Conservation (phyloP, 1,139 yeast genomes). For the Nakaseomyces delphensis region DNA sequence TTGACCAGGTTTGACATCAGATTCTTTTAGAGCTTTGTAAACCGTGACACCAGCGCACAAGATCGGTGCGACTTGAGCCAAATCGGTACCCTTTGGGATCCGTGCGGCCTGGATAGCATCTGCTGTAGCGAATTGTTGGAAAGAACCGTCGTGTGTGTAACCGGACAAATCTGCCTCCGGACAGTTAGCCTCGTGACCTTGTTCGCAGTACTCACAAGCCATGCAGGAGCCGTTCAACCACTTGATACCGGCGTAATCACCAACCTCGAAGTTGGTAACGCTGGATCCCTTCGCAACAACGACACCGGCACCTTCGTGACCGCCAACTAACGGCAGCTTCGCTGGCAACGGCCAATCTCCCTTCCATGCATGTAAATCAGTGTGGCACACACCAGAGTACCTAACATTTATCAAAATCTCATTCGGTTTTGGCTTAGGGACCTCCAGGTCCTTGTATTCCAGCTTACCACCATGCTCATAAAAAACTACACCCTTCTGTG, state of each 20-base stretch:
- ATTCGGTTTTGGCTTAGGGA: slow-evolving; percentile 52
- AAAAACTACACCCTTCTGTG: slow-evolving; percentile 46
- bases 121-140: slow-evolving; percentile 74
- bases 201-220: slow-evolving; percentile 60
- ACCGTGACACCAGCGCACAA: slow-evolving; percentile 78
- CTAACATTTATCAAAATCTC: slow-evolving; percentile 53
- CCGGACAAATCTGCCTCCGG: slow-evolving; percentile 61
- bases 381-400: slow-evolving; percentile 64
- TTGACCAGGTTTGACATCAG: slow-evolving; percentile 54
- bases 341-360: slow-evolving; percentile 60
- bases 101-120: slow-evolving; percentile 71
- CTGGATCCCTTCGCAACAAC: slow-evolving; percentile 63
- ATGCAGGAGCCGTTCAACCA: slow-evolving; percentile 70
- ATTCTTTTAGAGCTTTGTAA: slow-evolving; percentile 68
- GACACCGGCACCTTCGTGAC: slow-evolving; percentile 79
- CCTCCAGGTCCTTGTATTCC: slow-evolving; percentile 49
- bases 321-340: slow-evolving; percentile 60
- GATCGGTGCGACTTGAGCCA: slow-evolving; percentile 62
- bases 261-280: slow-evolving; percentile 58
- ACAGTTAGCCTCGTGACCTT: slow-evolving; percentile 60
- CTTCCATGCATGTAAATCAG: slow-evolving; percentile 64
- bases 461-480: slow-evolving; percentile 43
- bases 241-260: slow-evolving; percentile 66
- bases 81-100: slow-evolving; percentile 57
- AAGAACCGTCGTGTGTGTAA: slow-evolving; percentile 72